Evolutionary conservation across 2,329 filamentous ascomycete species (phyloP).

Genomic region (Talaromyces atroroseus): DNA sequence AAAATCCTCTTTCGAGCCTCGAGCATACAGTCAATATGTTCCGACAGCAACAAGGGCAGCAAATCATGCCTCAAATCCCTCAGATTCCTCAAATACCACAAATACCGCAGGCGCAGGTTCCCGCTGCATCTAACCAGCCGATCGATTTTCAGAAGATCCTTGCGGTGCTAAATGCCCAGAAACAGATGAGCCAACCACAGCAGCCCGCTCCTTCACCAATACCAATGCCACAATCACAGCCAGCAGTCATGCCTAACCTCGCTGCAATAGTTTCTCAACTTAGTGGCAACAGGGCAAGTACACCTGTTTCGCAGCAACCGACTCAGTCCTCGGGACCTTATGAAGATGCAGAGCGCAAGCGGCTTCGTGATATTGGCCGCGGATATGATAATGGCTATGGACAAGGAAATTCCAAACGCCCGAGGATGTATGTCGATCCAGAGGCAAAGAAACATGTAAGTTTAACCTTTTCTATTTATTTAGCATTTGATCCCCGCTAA

Average conservation of each 20-base stretch:
- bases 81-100: constrained; percentile 21
- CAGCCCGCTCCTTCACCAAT: constrained; percentile 17
- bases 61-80: constrained; percentile 23
- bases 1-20: constrained; percentile 24
- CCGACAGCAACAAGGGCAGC: constrained; percentile 27
- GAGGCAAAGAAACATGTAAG: constrained; percentile 35
- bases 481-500: background rate
- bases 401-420: constrained; percentile 27
- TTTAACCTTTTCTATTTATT: background rate
- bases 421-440: constrained; percentile 26
- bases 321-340: constrained; percentile 19
- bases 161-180: constrained; percentile 32
- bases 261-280: constrained; percentile 32
- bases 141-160: constrained; percentile 37
- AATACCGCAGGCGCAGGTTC: constrained; percentile 17
- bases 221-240: constrained; percentile 23
- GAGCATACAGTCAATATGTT: constrained; percentile 37
- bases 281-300: constrained; percentile 22
- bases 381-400: constrained; percentile 30
- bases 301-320: constrained; percentile 17
- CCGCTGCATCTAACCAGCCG: constrained; percentile 20
- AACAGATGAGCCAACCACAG: constrained; percentile 27
- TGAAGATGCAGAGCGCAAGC: constrained; percentile 40
- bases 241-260: constrained; percentile 28
- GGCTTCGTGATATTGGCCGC: constrained; percentile 29